A percentile compares a stretch with the other conserved stretches of the same genome.
Evolutionary conservation across 352 stramenopile species (phyloP).

Genomic region (Phytopythium kandeliae): DNA sequence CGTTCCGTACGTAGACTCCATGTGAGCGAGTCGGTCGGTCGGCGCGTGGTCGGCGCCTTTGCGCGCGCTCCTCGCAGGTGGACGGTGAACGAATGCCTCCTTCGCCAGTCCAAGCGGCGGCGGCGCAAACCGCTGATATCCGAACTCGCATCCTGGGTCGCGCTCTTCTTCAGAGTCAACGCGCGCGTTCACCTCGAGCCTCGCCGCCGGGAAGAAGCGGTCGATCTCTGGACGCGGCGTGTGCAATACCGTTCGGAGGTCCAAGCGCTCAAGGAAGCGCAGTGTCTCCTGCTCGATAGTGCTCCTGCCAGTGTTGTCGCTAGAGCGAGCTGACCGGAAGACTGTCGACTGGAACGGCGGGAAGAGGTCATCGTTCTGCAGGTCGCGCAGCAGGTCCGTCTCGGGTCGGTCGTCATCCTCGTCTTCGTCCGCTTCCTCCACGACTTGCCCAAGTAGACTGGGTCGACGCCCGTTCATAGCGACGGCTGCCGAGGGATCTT

Average conservation of each 20-base stretch:
- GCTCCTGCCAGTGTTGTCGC: slow-evolving; percentile 12
- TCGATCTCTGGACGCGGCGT: slow-evolving; percentile 54
- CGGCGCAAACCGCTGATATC: not conserved
- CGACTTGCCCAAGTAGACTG: slow-evolving; percentile 6
- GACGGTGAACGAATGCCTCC: slow-evolving; percentile 1
- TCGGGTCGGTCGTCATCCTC: slow-evolving; percentile 13
- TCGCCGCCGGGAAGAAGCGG: slow-evolving; percentile 23
- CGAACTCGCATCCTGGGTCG: not conserved
- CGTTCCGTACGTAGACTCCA: slow-evolving; percentile 66
- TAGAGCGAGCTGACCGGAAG: slow-evolving; percentile 2
- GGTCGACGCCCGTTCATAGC: slow-evolving; percentile 2
- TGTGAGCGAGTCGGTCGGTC: slow-evolving; percentile 34
- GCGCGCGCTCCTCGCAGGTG: slow-evolving; percentile 1
- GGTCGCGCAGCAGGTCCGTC: slow-evolving; percentile 5
- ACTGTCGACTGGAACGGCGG: not conserved
- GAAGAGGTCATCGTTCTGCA: no score
- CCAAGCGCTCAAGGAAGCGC: slow-evolving; percentile 50
- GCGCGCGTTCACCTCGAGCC: not conserved
- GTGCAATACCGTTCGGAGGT: slow-evolving; percentile 55
- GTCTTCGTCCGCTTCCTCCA: slow-evolving; percentile 22
- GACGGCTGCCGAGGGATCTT: slow-evolving; percentile 4
- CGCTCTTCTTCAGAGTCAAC: not conserved
- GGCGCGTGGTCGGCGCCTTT: slow-evolving; percentile 3
- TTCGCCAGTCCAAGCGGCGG: not conserved
- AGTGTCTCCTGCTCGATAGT: slow-evolving; percentile 40